These are phyloP conservation scores for Linderniella brevidens DNA, from an alignment of 257 asterid species.

Conservation along the genomic window DNA sequence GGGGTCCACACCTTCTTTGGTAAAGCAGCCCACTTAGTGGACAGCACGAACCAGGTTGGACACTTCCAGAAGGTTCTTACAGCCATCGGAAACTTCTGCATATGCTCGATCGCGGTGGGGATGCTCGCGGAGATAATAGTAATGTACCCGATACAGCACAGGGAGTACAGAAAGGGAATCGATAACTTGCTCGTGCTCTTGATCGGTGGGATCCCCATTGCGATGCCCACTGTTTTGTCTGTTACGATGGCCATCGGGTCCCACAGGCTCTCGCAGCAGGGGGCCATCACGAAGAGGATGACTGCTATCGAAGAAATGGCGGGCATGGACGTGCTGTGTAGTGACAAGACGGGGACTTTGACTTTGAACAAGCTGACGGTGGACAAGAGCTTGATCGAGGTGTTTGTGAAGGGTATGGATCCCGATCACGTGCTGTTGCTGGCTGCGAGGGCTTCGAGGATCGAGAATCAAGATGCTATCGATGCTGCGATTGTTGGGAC, in stretches of 20 bases:
- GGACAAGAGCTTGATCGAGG: constrained; percentile 56
- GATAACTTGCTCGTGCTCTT: constrained; percentile 73
- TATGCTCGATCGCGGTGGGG: constrained; percentile 72
- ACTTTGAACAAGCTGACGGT: constrained; percentile 76
- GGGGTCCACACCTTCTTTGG: constrained; percentile 97
- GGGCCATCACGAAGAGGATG: constrained; percentile 95
- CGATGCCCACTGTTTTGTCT: constrained; percentile 89
- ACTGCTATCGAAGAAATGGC: constrained; percentile 95
- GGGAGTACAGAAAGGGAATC: constrained; percentile 69
- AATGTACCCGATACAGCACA: constrained; percentile 78
- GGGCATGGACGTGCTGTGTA: constrained; percentile 91
- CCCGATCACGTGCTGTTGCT: constrained; percentile 46
- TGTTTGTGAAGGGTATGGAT: constrained; percentile 48
- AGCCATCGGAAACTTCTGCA: constrained; percentile 89
- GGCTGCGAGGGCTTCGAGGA: constrained; percentile 88
- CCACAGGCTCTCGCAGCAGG: constrained; percentile 82
- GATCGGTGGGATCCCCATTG: constrained; percentile 92
- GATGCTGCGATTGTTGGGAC: constrained; percentile 37
- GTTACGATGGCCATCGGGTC: constrained; percentile 97
- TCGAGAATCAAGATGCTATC: constrained; percentile 85
- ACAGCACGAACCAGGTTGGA: constrained; percentile 84
- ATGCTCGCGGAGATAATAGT: constrained; percentile 63
- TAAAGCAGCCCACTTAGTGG: constrained; percentile 92
- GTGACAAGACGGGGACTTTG: constrained; percentile 88
- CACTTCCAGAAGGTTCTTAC: constrained; percentile 92